Base-by-base conservation (phyloP, 805 yeast genomes). In the Torulaspora delbrueckii region DNA sequence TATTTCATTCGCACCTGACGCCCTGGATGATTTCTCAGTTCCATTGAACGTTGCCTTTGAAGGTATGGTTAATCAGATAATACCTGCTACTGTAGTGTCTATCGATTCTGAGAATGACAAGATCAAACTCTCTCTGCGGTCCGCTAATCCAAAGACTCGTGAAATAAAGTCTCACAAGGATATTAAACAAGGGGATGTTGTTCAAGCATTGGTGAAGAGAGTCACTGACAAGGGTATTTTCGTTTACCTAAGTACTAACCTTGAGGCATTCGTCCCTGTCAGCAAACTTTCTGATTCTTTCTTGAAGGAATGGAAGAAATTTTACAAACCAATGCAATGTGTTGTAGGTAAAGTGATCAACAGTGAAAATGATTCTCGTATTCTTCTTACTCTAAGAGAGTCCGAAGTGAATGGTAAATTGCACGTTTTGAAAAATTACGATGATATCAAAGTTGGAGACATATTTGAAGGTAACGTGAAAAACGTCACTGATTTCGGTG, bases 251-350 rank as follows among this genome's bases (percentile, higher is more conserved):
- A 88, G 93, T 34, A 76, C 85, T 51, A 69, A 74, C 1, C 71
- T 86, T 22, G 78, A 78, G 55, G 97, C 90, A 1, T 79, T 91
- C 58, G 93, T 87, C 23, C 82, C 87, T 58, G 81, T 88, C 40
- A 67, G 84, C 35, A 90, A 90, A 61, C 70, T 91, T 24, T 86
- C 95, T 8, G 98, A 91, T 57, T 73, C 84, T 1, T 86, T 70
- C 57, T 69, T 88, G 60, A 84, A 83, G 57, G 95, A 91, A 47
- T 91, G 98, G 98, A 86, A 86, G 71, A 81, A 80, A 52, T 77
- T 73, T 51, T 87, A 75, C 75, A 74, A 75, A 51, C 74, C 79
- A 23, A 80, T 84, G 63, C 95, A 90, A 68, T 69, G 76, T 10
- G 88, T 91, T 8, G 59, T 72, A 39, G 96, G 91, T 55, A 86